phyloP scores from a whole-genome alignment of 352 stramenopile genomes.

The Discostella stelligera region DNA sequence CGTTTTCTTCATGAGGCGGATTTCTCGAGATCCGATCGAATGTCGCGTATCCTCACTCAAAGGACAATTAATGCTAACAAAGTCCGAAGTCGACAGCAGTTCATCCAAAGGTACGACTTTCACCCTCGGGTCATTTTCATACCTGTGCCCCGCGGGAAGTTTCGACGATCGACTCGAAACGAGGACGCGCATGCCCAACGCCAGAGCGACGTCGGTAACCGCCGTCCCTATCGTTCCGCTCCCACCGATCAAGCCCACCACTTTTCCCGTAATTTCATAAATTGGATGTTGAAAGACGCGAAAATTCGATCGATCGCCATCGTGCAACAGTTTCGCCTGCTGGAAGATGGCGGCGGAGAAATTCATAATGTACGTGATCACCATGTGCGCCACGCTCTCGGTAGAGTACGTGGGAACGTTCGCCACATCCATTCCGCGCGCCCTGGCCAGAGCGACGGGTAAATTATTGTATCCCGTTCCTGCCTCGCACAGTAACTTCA shows the following conservation, averaged over 20 bases:
- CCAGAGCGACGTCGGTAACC: constrained; percentile 69
- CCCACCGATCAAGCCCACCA: constrained; percentile 78
- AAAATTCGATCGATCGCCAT: constrained; percentile 72
- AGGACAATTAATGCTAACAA: constrained; percentile 78
- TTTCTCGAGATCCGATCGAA: constrained; percentile 66
- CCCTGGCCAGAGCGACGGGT: constrained; percentile 45
- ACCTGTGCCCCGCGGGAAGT: constrained; percentile 59
- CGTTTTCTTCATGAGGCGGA: constrained; percentile 88
- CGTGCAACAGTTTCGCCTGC: constrained; percentile 67
- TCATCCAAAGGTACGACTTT: constrained; percentile 56
- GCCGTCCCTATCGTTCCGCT: constrained; percentile 75
- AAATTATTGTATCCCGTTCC: constrained; percentile 84
- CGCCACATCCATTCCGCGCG: constrained; percentile 58
- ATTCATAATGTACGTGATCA: constrained; percentile 82
- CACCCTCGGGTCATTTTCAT: constrained; percentile 57
- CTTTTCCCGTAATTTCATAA: constrained; percentile 74
- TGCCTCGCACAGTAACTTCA: constrained; percentile 78
- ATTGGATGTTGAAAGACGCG: constrained; percentile 75
- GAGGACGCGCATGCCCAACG: constrained; percentile 78
- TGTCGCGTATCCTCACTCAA: constrained; percentile 83
- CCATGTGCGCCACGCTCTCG: constrained; percentile 79
- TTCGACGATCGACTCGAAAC: constrained; percentile 64
- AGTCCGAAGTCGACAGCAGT: constrained; percentile 68
- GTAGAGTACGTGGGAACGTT: constrained; percentile 82
- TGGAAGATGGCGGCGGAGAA: constrained; percentile 76